These are phyloP conservation scores for Lactifluus piperatus DNA, from an alignment of 768 basidiomycete genomes.

Conservation along the genomic window DNA sequence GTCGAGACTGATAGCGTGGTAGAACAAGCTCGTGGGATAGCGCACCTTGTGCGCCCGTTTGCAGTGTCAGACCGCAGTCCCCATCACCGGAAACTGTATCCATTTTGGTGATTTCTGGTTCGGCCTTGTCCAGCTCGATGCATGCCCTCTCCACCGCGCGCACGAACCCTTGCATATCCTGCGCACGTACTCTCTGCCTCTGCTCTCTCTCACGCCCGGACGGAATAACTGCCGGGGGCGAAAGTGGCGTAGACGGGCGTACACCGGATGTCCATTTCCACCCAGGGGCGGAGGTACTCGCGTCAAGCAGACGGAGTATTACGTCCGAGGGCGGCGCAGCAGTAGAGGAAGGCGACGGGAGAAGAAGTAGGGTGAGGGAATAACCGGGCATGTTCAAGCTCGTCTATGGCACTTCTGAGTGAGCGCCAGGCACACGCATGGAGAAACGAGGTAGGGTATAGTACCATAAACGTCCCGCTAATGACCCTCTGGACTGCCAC, in stretches of 20 bases:
- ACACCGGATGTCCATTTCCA: constrained; percentile 71
- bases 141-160: constrained; percentile 50
- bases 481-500: constrained; percentile 56
- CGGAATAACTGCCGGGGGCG: constrained; percentile 9
- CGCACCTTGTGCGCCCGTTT: constrained; percentile 66
- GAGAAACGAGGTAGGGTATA: constrained; percentile 14
- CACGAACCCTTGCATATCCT: constrained; percentile 44
- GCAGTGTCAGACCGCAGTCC: constrained; percentile 59
- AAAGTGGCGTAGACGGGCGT: constrained; percentile 27
- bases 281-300: constrained; percentile 58
- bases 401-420: constrained; percentile 40
- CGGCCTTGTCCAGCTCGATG: constrained; percentile 59
- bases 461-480: constrained; percentile 81
- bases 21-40: not conserved
- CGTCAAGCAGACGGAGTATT: constrained; percentile 64
- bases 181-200: constrained; percentile 27
- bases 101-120: constrained; percentile 85
- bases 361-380: constrained; percentile 71
- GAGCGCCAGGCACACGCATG: not conserved
- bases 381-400: constrained; percentile 92
- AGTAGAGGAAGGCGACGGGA: constrained; percentile 42
- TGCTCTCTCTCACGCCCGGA: constrained; percentile 2
- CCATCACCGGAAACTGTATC: constrained; percentile 93
- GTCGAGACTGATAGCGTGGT: too few relatives aligned
- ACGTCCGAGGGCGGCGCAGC: constrained; percentile 32